Conservation (phyloP, 2,329 filamentous ascomycete species). For the Macrophomina tecta region DNA sequence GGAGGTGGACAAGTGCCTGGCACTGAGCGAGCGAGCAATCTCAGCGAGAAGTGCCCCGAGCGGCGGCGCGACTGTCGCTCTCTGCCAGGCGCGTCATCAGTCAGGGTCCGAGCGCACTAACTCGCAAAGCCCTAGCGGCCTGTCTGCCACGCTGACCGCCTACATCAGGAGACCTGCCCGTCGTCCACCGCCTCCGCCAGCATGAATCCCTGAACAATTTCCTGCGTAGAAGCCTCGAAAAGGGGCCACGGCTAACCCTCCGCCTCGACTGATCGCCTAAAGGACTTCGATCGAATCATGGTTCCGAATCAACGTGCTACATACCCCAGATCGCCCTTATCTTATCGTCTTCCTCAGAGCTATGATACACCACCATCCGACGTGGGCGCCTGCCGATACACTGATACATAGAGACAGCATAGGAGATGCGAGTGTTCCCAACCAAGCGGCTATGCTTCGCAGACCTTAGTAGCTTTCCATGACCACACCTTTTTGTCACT, state of each 20-base stretch:
- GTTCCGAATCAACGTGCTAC: not conserved
- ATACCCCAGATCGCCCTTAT: not conserved
- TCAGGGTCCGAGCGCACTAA: slow-evolving; percentile 12
- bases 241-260: not conserved
- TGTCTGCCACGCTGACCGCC: not conserved
- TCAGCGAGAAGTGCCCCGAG: slow-evolving; percentile 6
- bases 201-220: not conserved
- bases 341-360: too few relatives aligned
- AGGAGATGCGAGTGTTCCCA: too few relatives aligned
- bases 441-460: too few relatives aligned
- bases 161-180: not conserved
- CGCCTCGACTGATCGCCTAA: not conserved
- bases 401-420: too few relatives aligned
- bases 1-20: slow-evolving; percentile 21
- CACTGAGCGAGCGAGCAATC: slow-evolving; percentile 16
- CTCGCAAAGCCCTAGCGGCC: not conserved
- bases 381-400: too few relatives aligned
- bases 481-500: too few relatives aligned
- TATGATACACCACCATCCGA: too few relatives aligned
- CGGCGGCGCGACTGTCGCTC: not conserved
- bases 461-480: too few relatives aligned
- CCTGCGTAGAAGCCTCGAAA: not conserved
- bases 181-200: not conserved
- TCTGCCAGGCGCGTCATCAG: slow-evolving; percentile 15
- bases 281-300: too few relatives aligned